Base-by-base conservation (phyloP, 1,139 yeast species). In the Scheffersomyces lignicola region DNA sequence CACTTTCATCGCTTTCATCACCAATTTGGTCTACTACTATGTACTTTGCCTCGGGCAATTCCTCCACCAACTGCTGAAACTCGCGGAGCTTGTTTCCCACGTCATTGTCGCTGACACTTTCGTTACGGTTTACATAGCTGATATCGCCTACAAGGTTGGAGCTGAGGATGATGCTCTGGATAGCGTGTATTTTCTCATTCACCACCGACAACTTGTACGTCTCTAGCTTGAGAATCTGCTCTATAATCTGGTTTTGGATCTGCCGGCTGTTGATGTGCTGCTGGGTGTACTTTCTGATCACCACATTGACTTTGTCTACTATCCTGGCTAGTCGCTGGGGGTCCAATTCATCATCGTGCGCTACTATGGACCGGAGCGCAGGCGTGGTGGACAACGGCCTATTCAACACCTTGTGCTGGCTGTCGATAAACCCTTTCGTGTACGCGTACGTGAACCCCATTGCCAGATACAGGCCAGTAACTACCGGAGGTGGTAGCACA, bases 181-280 rank as follows among this genome's bases (percentile, higher is more conserved):
- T 26, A 12, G 9, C 51, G 11, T 37, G 35, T 23, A 69, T 43
- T 32, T 54, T 53, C 16, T 60, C 65, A 39, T 53, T 55, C 10
- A 65, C 62, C 18, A 49, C 40, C 16, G 49, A 39, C 13, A 65
- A 31, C 38, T 62, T 60, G 18, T 56, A 51, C 25, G 52, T 49
- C 38, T 69, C 75, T 35, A 57, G 48, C 47, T 61, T 61, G 13
- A 62, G 32, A 9, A 69, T 48, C 41, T 68, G 74, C 36, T 59
- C 64, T 8, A 60, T 58, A 1, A 67, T 57, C 36, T 65, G 71
- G 40, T 60, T 58, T 9, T 60, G 53, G n/a, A 60, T 55, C 39
- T 64, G 69, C 10, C n/a, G 8, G 52, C 38, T 24, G 54, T 45
- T 44, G 59, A 69, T 31, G 49, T 40, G 34, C 47, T 54, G 23